Percentiles rank a stretch among this genome's conserved stretches.
phyloP scores from a whole-genome alignment of 345 rosid species.

The Ceriops decandra region DNA sequence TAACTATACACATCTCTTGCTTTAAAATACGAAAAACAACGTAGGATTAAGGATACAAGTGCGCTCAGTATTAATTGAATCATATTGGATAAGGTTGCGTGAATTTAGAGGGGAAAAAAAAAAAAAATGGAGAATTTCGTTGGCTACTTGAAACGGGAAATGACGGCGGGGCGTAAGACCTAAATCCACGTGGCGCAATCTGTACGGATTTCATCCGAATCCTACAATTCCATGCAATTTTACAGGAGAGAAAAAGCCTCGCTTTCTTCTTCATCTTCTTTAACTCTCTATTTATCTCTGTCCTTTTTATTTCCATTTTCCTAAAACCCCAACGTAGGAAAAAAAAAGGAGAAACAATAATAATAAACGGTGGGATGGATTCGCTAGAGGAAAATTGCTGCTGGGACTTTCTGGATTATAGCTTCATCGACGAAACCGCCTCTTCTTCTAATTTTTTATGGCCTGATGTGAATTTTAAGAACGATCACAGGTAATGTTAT shows the following conservation, averaged over 20 bases:
- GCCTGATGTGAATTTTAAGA: neutral
- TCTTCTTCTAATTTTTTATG: slow-evolving; percentile 21
- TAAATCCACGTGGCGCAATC: slow-evolving; percentile 12
- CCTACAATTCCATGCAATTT: neutral
- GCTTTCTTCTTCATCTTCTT: neutral
- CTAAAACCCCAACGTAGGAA: no score
- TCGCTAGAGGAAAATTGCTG: slow-evolving; percentile 9
- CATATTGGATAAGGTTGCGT: no score
- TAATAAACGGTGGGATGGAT: slow-evolving; percentile 2
- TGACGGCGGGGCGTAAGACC: slow-evolving; percentile 16
- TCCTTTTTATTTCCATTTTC: neutral
- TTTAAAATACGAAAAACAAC: no score
- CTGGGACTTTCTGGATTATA: slow-evolving; percentile 26
- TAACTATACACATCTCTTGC: no score
- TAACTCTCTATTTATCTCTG: neutral
- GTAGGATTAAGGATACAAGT: no score
- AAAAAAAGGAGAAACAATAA: neutral
- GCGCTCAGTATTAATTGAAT: no score
- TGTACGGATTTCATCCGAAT: neutral
- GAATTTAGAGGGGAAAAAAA: no score
- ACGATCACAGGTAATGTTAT: neutral
- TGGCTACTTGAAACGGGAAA: neutral
- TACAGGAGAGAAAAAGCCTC: neutral
- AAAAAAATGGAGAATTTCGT: no score
- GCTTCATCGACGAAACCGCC: slow-evolving; percentile 12